A percentile compares a stretch with the other conserved stretches of the same genome.
phyloP scores from a whole-genome alignment of 257 asterid genomes.

The Capsicum rhomboideum region DNA sequence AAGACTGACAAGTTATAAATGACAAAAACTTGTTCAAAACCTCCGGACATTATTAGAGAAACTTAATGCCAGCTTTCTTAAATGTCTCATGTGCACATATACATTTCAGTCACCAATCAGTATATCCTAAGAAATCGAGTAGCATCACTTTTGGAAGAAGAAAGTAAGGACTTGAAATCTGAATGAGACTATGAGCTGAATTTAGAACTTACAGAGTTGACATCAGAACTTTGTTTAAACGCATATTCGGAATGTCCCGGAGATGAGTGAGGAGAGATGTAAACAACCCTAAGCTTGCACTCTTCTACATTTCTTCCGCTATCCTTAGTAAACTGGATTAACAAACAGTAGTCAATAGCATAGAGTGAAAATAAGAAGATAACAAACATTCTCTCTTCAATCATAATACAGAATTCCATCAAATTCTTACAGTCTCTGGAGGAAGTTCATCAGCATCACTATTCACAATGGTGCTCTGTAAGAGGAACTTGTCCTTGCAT shows the following conservation, averaged over 20 bases:
- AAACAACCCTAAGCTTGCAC: constrained; percentile 65
- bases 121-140: background rate
- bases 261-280: constrained; percentile 32
- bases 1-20: background rate
- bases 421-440: constrained; percentile 42
- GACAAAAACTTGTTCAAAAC: background rate
- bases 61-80: background rate
- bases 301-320: constrained; percentile 47
- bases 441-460: constrained; percentile 60
- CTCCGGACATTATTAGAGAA: background rate
- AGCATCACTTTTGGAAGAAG: background rate
- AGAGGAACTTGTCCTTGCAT: constrained; percentile 72
- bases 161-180: background rate
- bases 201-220: constrained; percentile 28
- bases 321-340: constrained; percentile 61
- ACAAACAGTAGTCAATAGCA: background rate
- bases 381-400: background rate
- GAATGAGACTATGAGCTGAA: background rate
- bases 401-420: background rate
- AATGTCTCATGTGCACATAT: background rate
- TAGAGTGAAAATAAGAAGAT: background rate
- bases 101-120: background rate
- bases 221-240: constrained; percentile 14
- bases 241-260: constrained; percentile 21
- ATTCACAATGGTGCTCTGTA: constrained; percentile 55